phyloP scores from a whole-genome alignment of 306 rosid species.

The Heteromeles arbutifolia region DNA sequence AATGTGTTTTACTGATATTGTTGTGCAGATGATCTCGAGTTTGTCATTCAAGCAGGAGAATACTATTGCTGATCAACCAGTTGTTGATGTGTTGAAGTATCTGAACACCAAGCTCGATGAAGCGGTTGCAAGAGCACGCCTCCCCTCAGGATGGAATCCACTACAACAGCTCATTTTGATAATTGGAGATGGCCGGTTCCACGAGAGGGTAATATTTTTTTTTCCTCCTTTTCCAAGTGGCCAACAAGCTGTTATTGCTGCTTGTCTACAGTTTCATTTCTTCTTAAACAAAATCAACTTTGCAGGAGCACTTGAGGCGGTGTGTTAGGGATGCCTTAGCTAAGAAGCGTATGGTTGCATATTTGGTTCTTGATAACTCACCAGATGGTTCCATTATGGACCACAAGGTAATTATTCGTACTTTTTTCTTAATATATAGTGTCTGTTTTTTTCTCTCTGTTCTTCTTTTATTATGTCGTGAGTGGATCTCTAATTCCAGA shows the following conservation, averaged over 20 bases:
- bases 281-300: not conserved
- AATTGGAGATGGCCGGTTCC: constrained; percentile 78
- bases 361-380: constrained; percentile 69
- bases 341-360: constrained; percentile 77
- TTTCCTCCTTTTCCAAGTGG: not conserved
- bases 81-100: constrained; percentile 66
- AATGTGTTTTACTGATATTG: too few species aligned
- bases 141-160: constrained; percentile 77
- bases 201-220: constrained; percentile 49
- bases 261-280: not conserved
- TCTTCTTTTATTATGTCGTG: not conserved
- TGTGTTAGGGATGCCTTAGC: constrained; percentile 47
- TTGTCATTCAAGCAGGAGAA: constrained; percentile 14
- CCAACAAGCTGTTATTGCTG: constrained; percentile 18
- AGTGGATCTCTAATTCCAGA: not conserved
- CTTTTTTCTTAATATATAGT: too few species aligned
- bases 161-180: constrained; percentile 85
- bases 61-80: constrained; percentile 70
- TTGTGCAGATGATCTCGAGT: too few species aligned
- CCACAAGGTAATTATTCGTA: constrained; percentile 31
- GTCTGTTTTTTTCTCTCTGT: not conserved
- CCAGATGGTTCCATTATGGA: constrained; percentile 54
- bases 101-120: constrained; percentile 57
- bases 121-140: constrained; percentile 70
- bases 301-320: constrained; percentile 58